Percentiles rank a stretch among this genome's conserved stretches.
phyloP scores from a whole-genome alignment of 495 filamentous ascomycete species.

The Penicillium malachiteum region DNA sequence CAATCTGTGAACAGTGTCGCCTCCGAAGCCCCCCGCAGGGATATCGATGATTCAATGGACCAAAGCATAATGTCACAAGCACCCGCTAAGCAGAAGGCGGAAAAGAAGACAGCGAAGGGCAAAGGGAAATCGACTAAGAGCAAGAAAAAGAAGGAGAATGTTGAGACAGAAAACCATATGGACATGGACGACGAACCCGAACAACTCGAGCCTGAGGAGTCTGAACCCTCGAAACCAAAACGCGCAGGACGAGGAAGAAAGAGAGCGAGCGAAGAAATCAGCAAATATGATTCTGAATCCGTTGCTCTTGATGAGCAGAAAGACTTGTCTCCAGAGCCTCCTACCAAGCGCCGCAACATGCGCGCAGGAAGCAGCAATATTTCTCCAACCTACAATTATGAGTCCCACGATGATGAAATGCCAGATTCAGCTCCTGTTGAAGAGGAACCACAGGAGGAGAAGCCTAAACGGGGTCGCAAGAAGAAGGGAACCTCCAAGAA shows the following conservation, averaged over 20 bases:
- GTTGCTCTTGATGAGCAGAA: slow-evolving; percentile 14
- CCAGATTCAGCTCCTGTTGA: slow-evolving; percentile 24
- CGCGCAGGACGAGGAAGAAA: slow-evolving; percentile 64
- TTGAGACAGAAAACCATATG: slow-evolving; percentile 45
- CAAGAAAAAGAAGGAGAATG: slow-evolving; percentile 63
- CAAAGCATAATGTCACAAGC: slow-evolving; percentile 63
- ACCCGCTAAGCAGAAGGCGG: slow-evolving; percentile 51
- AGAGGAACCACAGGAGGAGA: slow-evolving; percentile 22
- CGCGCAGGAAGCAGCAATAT: slow-evolving; percentile 48
- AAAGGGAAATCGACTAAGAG: slow-evolving; percentile 42
- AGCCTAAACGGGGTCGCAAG: slow-evolving; percentile 39
- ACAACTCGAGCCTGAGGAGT: slow-evolving; percentile 30
- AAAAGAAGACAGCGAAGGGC: slow-evolving; percentile 47
- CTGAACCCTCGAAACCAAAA: slow-evolving; percentile 39
- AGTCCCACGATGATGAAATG: slow-evolving; percentile 20
- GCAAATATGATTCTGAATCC: slow-evolving; percentile 41
- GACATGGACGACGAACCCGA: slow-evolving; percentile 30
- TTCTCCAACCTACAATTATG: slow-evolving; percentile 21
- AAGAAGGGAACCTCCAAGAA: slow-evolving; percentile 45
- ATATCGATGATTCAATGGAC: slow-evolving; percentile 58
- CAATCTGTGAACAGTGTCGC: slow-evolving; percentile 59
- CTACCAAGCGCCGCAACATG: slow-evolving; percentile 65
- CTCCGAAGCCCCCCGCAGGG: slow-evolving; percentile 54
- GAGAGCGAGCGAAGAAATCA: slow-evolving; percentile 60
- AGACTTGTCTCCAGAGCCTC: slow-evolving; percentile 42